phyloP scores from a whole-genome alignment of 805 yeast species.

The Schwanniomyces polymorphus region DNA sequence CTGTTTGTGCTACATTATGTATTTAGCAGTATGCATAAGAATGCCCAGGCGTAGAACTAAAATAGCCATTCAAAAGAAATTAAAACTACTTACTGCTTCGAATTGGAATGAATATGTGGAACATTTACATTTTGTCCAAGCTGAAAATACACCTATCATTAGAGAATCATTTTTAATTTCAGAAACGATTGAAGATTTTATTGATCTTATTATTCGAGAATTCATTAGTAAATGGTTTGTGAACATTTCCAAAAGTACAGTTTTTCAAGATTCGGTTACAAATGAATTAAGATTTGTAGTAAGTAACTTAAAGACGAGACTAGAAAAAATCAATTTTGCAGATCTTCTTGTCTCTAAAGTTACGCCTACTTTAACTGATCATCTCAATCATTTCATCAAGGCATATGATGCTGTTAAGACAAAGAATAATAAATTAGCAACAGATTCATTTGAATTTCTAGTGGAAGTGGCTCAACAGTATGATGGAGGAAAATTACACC shows the following conservation, averaged over 20 bases:
- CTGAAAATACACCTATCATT: conserved; percentile 27
- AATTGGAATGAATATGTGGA: conserved; percentile 15
- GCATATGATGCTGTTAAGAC: conserved; percentile 38
- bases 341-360: conserved; percentile 56
- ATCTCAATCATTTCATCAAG: conserved; percentile 50
- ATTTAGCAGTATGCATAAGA: neutral
- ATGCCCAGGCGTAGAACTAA: neutral
- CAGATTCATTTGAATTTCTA: conserved; percentile 33
- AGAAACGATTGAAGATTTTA: conserved; percentile 50
- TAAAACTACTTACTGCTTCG: neutral
- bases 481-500: conserved; percentile 57
- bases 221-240: conserved; percentile 60
- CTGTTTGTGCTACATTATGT: neutral
- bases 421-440: conserved; percentile 13
- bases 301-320: conserved; percentile 39
- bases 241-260: conserved; percentile 34
- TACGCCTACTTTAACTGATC: conserved; percentile 67
- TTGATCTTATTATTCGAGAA: conserved; percentile 47
- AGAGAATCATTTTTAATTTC: conserved; percentile 55
- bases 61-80: neutral
- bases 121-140: conserved; percentile 19
- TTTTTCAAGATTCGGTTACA: conserved; percentile 41
- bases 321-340: conserved; percentile 51
- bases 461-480: conserved; percentile 44
- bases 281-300: conserved; percentile 44